Evolutionary conservation across 305 asterid species (phyloP).

Genomic region (Fraxinus sp.): DNA sequence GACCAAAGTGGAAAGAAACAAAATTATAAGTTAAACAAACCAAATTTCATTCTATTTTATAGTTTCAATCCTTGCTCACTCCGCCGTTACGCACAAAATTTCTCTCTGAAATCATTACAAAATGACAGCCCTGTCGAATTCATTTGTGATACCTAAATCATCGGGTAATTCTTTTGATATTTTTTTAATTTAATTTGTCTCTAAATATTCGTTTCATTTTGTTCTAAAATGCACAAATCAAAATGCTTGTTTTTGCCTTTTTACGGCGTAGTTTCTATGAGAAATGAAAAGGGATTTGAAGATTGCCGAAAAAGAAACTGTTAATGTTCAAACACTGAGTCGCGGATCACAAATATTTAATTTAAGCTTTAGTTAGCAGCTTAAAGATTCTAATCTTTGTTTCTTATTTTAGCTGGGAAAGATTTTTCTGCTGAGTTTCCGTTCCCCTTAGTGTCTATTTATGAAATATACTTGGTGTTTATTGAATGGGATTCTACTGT

Average conservation of each 20-base stretch:
- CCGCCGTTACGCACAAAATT: neutral
- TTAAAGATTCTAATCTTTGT: neutral
- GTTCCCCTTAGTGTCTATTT: neutral
- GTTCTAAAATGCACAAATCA: neutral
- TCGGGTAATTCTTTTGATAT: neutral
- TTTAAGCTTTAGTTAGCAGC: neutral
- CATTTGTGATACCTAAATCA: neutral
- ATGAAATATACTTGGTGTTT: neutral
- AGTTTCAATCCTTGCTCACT: neutral
- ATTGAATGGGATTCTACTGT: neutral
- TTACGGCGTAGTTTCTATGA: neutral
- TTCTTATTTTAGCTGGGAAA: neutral
- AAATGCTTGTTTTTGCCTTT: neutral
- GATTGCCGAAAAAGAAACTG: neutral
- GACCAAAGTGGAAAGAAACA: neutral
- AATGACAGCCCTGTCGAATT: neutral
- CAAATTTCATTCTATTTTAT: neutral
- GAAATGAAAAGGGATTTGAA: neutral
- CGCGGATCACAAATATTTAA: neutral
- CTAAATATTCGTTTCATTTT: neutral
- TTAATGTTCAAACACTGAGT: neutral
- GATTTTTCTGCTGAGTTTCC: neutral
- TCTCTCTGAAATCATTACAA: neutral
- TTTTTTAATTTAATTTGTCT: constrained; percentile 12
- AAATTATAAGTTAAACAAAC: no score